Evolutionary conservation across 225 moss, liverwort and hornwort species (phyloP).

Genomic region (Thuidium tamariscinum): DNA sequence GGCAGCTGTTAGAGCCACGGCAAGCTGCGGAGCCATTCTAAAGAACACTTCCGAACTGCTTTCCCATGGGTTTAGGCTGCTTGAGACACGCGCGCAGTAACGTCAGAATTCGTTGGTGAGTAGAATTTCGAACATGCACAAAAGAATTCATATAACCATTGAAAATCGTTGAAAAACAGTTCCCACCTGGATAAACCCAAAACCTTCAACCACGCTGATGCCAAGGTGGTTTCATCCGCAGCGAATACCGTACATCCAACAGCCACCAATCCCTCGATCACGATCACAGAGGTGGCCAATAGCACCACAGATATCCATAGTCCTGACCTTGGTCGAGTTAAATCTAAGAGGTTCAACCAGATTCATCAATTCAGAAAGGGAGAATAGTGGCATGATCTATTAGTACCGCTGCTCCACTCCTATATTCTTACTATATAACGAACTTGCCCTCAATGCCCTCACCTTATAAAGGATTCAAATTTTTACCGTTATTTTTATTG

Average conservation of each 20-base stretch:
- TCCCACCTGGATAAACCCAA: constrained; percentile 73
- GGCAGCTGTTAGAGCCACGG: constrained; percentile 67
- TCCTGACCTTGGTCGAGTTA: constrained; percentile 45
- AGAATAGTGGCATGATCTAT: neutral
- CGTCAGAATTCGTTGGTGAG: neutral
- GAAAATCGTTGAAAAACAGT: neutral
- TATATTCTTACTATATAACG: neutral
- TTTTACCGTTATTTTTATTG: neutral
- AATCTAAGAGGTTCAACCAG: constrained; percentile 3
- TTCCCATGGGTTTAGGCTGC: constrained; percentile 85
- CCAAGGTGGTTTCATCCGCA: constrained; percentile 34
- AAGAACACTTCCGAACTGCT: constrained; percentile 66
- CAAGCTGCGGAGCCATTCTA: constrained; percentile 79
- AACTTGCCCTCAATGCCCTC: neutral
- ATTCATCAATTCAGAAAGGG: neutral
- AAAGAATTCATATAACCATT: neutral
- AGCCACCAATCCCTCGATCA: constrained; percentile 73
- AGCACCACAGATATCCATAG: constrained; percentile 91
- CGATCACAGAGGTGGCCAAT: constrained; percentile 63
- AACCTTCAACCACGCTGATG: constrained; percentile 57
- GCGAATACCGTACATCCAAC: constrained; percentile 60
- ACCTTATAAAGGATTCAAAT: neutral
- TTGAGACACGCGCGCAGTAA: neutral
- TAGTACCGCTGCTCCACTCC: neutral
- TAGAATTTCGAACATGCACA: neutral